Conservation (phyloP, 2,329 filamentous ascomycete genomes). For the Orbilia oligospora region DNA sequence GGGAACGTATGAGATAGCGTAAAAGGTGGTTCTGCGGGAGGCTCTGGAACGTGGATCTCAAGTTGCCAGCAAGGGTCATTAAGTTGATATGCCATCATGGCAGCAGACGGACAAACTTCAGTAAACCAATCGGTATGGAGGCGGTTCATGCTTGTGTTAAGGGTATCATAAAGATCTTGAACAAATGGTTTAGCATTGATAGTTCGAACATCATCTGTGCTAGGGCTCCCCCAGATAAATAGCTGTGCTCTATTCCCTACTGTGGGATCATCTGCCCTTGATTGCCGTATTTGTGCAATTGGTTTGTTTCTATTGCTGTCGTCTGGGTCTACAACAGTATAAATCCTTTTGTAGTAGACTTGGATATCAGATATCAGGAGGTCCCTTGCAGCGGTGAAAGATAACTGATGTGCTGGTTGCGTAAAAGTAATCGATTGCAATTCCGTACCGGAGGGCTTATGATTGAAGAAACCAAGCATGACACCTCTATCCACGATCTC, state of each 20-base stretch:
- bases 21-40: background rate
- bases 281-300: conserved; percentile 21
- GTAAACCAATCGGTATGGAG: conserved; percentile 19
- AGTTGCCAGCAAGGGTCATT: conserved; percentile 33
- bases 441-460: conserved; percentile 62
- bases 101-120: conserved; percentile 25
- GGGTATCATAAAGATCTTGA: conserved; percentile 21
- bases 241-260: conserved; percentile 4
- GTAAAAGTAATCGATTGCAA: conserved; percentile 65
- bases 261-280: background rate
- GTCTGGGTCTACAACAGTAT: conserved; percentile 62
- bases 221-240: conserved; percentile 16
- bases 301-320: conserved; percentile 27
- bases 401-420: conserved; percentile 68
- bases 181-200: conserved; percentile 18
- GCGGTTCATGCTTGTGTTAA: conserved; percentile 16
- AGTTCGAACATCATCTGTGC: conserved; percentile 16
- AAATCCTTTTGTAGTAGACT: conserved; percentile 63
- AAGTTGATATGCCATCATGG: conserved; percentile 25
- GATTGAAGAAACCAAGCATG: conserved; percentile 66
- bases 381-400: conserved; percentile 64
- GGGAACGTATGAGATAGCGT: conserved; percentile 26
- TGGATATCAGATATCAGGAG: conserved; percentile 60
- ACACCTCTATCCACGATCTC: conserved; percentile 65
- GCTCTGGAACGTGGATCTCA: conserved; percentile 5